Evolutionary conservation across 768 basidiomycete genomes (phyloP).

Genomic region (Pisolithus tinctorius): DNA sequence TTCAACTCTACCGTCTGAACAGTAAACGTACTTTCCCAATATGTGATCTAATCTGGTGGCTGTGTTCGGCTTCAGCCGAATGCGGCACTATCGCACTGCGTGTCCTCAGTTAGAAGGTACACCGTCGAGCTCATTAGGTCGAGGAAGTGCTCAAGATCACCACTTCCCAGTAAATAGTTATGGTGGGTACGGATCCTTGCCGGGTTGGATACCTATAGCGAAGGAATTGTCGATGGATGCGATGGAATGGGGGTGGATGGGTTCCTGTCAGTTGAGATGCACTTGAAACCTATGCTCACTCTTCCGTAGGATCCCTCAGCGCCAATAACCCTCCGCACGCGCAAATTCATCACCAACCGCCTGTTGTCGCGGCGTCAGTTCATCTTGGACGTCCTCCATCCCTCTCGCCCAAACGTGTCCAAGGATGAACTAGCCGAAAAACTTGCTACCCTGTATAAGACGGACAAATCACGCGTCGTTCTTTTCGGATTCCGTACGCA

Average conservation of each 20-base stretch:
- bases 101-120: not conserved
- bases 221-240: slow-evolving; percentile 2
- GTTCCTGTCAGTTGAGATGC: slow-evolving; percentile 16
- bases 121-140: too few relatives aligned
- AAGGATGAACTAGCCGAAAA: slow-evolving; percentile 89
- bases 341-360: slow-evolving; percentile 99
- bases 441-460: slow-evolving; percentile 89
- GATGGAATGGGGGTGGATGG: slow-evolving; percentile 21
- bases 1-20: too few relatives aligned
- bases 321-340: slow-evolving; percentile 92
- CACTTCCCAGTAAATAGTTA: slow-evolving; percentile 19
- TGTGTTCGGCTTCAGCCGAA: slow-evolving; percentile 39
- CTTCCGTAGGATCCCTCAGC: slow-evolving; percentile 61
- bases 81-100: slow-evolving; percentile 21
- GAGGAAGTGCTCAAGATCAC: too few relatives aligned
- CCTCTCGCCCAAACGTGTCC: slow-evolving; percentile 90
- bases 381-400: slow-evolving; percentile 91
- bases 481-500: slow-evolving; percentile 92
- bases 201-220: slow-evolving; percentile 8
- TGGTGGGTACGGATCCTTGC: slow-evolving; percentile 29
- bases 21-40: too few relatives aligned
- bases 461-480: slow-evolving; percentile 84
- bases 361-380: slow-evolving; percentile 95
- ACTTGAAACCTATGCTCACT: slow-evolving; percentile 11
- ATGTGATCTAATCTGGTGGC: slow-evolving; percentile 12